phyloP scores from a whole-genome alignment of 1,139 yeast species.

The Saccharomyces hybrid region DNA sequence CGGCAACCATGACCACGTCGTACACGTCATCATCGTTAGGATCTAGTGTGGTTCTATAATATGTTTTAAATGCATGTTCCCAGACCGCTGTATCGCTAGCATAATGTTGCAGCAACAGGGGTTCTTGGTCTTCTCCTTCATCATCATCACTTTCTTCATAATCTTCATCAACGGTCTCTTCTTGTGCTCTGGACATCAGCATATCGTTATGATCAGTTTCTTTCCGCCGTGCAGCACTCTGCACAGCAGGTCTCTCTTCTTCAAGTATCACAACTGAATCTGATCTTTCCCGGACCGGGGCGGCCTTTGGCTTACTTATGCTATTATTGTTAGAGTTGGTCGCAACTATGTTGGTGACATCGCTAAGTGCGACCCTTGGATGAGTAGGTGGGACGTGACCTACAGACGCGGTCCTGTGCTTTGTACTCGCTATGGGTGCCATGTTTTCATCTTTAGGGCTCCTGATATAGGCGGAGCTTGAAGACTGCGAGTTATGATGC shows the following conservation, averaged over 20 bases:
- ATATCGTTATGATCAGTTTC: neutral
- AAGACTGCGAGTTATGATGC: constrained; percentile 5
- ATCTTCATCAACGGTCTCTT: constrained; percentile 14
- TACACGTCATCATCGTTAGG: constrained; percentile 84
- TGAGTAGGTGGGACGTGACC: neutral
- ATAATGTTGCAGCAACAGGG: constrained; percentile 22
- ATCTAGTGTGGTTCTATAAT: constrained; percentile 50
- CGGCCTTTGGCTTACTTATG: neutral
- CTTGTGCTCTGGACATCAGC: neutral
- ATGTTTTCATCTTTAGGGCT: constrained; percentile 9
- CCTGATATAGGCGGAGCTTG: neutral
- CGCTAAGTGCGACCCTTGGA: neutral
- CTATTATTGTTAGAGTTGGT: neutral
- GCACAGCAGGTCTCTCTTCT: neutral
- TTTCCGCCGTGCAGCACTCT: neutral
- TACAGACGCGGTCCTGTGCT: neutral
- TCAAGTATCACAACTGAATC: neutral
- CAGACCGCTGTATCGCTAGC: constrained; percentile 28
- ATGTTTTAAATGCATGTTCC: constrained; percentile 43
- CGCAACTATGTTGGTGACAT: neutral
- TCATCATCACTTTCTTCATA: constrained; percentile 29
- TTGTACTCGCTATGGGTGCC: constrained; percentile 1
- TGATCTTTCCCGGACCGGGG: neutral
- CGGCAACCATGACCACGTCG: constrained; percentile 92
- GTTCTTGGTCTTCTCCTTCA: constrained; percentile 33